These are phyloP conservation scores for Gaeumannomyces sp. DNA, from an alignment of 2,329 filamentous ascomycete species.

Conservation along the genomic window DNA sequence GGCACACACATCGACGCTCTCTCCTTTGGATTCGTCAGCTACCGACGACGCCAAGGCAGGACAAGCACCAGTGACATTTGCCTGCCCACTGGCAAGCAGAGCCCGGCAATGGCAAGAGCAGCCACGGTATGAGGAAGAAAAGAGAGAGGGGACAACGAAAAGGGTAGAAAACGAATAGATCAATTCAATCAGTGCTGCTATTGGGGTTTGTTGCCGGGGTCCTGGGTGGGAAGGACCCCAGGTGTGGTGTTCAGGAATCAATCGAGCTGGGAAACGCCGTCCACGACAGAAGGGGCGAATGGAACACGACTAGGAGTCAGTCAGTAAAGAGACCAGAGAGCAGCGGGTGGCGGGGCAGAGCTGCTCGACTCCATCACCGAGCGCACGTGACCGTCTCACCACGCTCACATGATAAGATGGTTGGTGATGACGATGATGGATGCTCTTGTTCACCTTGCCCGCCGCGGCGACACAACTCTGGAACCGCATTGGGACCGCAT, in stretches of 20 bases:
- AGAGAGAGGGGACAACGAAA: neutral
- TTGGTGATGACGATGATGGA: neutral
- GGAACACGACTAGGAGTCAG: neutral
- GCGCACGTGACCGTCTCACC: neutral
- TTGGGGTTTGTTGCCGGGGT: neutral
- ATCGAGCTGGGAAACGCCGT: neutral
- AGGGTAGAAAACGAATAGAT: neutral
- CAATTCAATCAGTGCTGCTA: neutral
- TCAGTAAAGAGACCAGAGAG: neutral
- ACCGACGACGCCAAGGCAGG: neutral
- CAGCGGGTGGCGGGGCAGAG: slow-evolving; percentile 4
- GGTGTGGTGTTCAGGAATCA: neutral
- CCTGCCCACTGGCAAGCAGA: neutral
- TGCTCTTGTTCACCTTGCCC: neutral
- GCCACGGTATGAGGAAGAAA: neutral
- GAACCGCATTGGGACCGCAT: neutral
- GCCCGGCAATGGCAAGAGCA: neutral
- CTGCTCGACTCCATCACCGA: neutral
- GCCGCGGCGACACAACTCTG: neutral
- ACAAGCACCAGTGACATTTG: neutral
- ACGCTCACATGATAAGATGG: neutral
- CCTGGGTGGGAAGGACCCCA: slow-evolving; percentile 7
- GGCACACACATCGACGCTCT: neutral
- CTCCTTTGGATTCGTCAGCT: neutral
- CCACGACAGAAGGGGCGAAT: neutral